A percentile compares a stretch with the other conserved stretches of the same genome.
These are phyloP conservation scores for Microdochium paspali DNA, from an alignment of 2,329 filamentous ascomycete genomes.

Conservation along the genomic window DNA sequence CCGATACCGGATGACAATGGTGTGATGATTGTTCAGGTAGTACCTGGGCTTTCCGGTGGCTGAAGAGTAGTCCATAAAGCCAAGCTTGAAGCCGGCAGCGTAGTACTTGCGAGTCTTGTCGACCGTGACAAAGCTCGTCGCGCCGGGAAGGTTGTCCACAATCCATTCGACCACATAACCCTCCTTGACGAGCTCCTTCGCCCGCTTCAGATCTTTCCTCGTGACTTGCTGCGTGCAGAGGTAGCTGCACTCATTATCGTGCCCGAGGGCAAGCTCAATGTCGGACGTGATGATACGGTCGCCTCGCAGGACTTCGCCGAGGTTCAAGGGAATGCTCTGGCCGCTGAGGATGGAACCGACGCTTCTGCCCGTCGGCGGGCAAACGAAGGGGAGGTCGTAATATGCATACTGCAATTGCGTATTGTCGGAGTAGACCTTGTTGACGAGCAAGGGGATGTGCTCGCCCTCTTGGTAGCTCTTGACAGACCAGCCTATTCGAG, in stretches of 20 bases:
- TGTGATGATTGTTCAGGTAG: constrained; percentile 83
- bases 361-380: constrained; percentile 62
- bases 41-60: constrained; percentile 52
- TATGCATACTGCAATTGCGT: constrained; percentile 90
- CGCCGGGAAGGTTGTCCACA: constrained; percentile 81
- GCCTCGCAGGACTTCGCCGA: constrained; percentile 79
- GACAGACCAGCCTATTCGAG: constrained; percentile 63
- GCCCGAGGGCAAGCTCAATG: constrained; percentile 69
- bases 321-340: constrained; percentile 69
- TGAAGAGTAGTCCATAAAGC: constrained; percentile 59
- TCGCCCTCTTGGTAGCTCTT: constrained; percentile 71
- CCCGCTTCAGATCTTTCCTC: constrained; percentile 54
- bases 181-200: constrained; percentile 62
- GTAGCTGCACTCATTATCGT: constrained; percentile 62
- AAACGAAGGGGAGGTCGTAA: constrained; percentile 80
- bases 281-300: constrained; percentile 81
- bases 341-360: constrained; percentile 64
- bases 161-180: constrained; percentile 92
- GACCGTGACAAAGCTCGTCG: constrained; percentile 79
- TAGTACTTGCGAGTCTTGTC: constrained; percentile 84
- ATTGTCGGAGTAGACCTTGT: constrained; percentile 85
- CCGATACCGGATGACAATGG: constrained; percentile 72
- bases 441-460: constrained; percentile 74
- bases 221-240: constrained; percentile 63
- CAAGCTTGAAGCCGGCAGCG: constrained; percentile 81